Evolutionary conservation across 2,329 filamentous ascomycete genomes (phyloP).

Genomic region (Cladosporium sp.): DNA sequence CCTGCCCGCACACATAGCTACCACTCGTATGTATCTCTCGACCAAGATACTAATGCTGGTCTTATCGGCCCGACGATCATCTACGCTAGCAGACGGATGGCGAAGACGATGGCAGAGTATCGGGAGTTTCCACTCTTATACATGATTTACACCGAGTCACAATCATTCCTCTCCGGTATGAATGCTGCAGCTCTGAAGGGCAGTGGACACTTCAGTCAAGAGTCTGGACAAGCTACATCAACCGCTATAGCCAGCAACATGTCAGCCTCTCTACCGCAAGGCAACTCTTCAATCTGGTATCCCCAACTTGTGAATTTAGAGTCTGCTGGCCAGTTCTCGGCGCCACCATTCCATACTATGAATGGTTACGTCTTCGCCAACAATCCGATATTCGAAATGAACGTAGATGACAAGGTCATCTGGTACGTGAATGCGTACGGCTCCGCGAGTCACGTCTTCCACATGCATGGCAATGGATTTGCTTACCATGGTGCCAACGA

Average conservation of each 20-base stretch:
- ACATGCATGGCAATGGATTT: slow-evolving; percentile 29
- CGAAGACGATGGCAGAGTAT: slow-evolving; percentile 23
- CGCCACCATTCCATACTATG: slow-evolving; percentile 22
- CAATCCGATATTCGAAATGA: slow-evolving; percentile 29
- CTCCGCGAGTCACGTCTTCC: slow-evolving; percentile 25
- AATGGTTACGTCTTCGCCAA: slow-evolving; percentile 30
- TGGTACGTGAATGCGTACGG: slow-evolving; percentile 30
- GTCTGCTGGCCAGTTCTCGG: slow-evolving; percentile 1
- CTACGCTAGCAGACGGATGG: slow-evolving; percentile 26
- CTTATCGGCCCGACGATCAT: slow-evolving; percentile 26
- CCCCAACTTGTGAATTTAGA: slow-evolving; percentile 22
- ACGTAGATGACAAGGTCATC: slow-evolving; percentile 27
- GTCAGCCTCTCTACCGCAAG: neutral
- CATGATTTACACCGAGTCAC: slow-evolving; percentile 23
- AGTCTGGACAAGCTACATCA: slow-evolving; percentile 1
- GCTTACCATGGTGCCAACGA: slow-evolving; percentile 16
- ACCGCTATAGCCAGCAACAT: slow-evolving; percentile 1
- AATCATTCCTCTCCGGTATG: slow-evolving; percentile 23
- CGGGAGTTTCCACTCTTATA: slow-evolving; percentile 27
- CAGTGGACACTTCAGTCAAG: neutral
- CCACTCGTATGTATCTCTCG: slow-evolving; percentile 27
- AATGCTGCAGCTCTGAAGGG: slow-evolving; percentile 15
- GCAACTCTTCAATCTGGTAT: slow-evolving; percentile 21
- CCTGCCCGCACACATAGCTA: slow-evolving; percentile 21
- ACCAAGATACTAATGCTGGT: slow-evolving; percentile 23